These are phyloP conservation scores for Lachnellula cervina DNA, from an alignment of 2,329 filamentous ascomycete genomes.

Conservation along the genomic window DNA sequence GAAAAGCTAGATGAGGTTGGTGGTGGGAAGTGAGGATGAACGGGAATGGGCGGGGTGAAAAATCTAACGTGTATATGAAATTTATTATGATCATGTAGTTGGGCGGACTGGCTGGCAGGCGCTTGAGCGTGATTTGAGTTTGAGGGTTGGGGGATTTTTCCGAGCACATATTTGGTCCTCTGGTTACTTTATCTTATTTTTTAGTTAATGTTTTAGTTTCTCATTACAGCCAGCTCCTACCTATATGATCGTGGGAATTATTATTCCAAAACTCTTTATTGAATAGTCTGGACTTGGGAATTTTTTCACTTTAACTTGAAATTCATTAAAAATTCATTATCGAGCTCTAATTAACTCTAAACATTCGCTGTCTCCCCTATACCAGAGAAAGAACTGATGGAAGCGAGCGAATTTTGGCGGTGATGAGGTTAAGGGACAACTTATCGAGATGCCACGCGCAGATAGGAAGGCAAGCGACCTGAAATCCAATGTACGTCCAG, in stretches of 20 bases:
- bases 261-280: too few species aligned
- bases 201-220: not conserved
- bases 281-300: too few species aligned
- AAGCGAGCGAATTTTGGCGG: not conserved
- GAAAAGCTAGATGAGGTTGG: constrained; percentile 22
- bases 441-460: not conserved
- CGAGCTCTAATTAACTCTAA: too few species aligned
- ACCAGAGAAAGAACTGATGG: not conserved
- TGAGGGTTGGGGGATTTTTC: not conserved
- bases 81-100: not conserved
- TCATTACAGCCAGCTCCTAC: too few species aligned
- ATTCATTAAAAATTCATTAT: too few species aligned
- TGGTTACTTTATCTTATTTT: not conserved
- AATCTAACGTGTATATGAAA: not conserved
- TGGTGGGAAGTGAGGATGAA: constrained; percentile 16
- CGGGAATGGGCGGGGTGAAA: not conserved
- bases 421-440: not conserved
- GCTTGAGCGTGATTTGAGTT: not conserved
- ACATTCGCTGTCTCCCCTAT: too few species aligned
- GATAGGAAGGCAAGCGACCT: not conserved
- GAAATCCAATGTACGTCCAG: not conserved
- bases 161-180: not conserved
- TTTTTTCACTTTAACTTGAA: too few species aligned
- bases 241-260: too few species aligned
- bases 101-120: not conserved